A percentile compares a stretch with the other conserved stretches of the same genome.
Conservation (phyloP, 2,329 filamentous ascomycete genomes). For the Alternaria sp. region DNA sequence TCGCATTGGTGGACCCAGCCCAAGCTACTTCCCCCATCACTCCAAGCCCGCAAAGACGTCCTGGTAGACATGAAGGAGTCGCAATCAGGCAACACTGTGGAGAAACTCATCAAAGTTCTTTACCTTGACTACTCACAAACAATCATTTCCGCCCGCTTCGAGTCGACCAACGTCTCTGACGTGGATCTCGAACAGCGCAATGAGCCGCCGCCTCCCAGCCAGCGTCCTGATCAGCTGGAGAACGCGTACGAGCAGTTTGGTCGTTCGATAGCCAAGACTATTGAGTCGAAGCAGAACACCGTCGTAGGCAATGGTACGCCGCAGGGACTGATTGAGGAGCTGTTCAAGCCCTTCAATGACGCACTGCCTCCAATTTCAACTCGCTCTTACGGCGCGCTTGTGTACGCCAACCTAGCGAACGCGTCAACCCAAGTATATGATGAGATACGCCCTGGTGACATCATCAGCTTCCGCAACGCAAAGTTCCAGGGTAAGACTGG, state of each 20-base stretch:
- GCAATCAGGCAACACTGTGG: conserved; percentile 73
- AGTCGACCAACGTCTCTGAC: conserved; percentile 74
- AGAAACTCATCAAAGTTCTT: conserved; percentile 83
- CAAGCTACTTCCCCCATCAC: conserved; percentile 77
- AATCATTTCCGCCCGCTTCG: conserved; percentile 79
- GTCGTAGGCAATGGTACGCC: conserved; percentile 86
- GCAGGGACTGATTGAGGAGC: conserved; percentile 75
- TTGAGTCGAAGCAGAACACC: conserved; percentile 74
- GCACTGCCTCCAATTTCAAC: conserved; percentile 85
- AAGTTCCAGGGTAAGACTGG: conserved; percentile 96
- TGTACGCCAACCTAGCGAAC: conserved; percentile 95
- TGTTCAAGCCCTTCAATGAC: conserved; percentile 74
- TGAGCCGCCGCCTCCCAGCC: conserved; percentile 77
- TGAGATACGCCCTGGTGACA: conserved; percentile 91
- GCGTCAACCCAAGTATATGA: conserved; percentile 88
- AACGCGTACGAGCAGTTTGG: conserved; percentile 82
- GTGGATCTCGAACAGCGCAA: conserved; percentile 84
- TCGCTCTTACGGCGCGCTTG: conserved; percentile 85
- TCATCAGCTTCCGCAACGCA: conserved; percentile 90
- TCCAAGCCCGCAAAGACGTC: conserved; percentile 84
- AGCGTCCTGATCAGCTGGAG: conserved; percentile 93
- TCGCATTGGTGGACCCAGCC: conserved; percentile 88
- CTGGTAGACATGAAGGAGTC: conserved; percentile 83
- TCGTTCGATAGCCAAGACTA: conserved; percentile 74
- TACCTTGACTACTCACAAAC: conserved; percentile 98